Conservation (phyloP, 2,329 filamentous ascomycete species). For the Daldinia sp. region DNA sequence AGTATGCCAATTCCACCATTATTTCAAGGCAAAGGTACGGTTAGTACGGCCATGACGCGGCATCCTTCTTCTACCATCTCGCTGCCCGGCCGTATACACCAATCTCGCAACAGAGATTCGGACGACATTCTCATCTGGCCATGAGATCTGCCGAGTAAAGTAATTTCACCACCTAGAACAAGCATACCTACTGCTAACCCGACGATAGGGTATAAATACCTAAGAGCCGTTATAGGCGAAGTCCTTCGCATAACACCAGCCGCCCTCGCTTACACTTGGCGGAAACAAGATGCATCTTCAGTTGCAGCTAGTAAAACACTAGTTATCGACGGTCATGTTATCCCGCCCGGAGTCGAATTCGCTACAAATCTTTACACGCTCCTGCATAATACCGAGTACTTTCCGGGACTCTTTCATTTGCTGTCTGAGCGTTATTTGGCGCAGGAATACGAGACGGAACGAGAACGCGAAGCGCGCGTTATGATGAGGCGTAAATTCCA, state of each 20-base stretch:
- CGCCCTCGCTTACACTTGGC: not conserved
- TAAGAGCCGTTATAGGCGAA: slow-evolving; percentile 22
- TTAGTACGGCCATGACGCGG: slow-evolving; percentile 18
- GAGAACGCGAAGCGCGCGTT: not conserved
- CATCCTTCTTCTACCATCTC: slow-evolving; percentile 24
- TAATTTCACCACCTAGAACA: not conserved
- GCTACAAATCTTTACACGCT: not conserved
- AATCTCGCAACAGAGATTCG: slow-evolving; percentile 21
- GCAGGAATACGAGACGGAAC: not conserved
- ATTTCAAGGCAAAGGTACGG: not conserved
- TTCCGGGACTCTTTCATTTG: not conserved
- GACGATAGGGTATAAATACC: slow-evolving; percentile 12
- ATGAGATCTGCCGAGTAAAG: slow-evolving; percentile 2
- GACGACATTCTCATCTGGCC: slow-evolving; percentile 11
- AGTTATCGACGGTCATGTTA: not conserved
- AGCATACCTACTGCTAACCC: not conserved
- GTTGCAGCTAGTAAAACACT: not conserved
- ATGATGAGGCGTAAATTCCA: not conserved
- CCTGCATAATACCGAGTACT: not conserved
- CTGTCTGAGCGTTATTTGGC: not conserved
- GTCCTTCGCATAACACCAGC: slow-evolving; percentile 1
- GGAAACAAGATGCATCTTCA: not conserved
- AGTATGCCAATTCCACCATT: not conserved
- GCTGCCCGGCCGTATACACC: slow-evolving; percentile 12
- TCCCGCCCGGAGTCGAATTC: not conserved